A percentile compares a stretch with the other conserved stretches of the same genome.
Conservation (phyloP, 1,284 basidiomycete species). For the Ustilago trichophora region DNA sequence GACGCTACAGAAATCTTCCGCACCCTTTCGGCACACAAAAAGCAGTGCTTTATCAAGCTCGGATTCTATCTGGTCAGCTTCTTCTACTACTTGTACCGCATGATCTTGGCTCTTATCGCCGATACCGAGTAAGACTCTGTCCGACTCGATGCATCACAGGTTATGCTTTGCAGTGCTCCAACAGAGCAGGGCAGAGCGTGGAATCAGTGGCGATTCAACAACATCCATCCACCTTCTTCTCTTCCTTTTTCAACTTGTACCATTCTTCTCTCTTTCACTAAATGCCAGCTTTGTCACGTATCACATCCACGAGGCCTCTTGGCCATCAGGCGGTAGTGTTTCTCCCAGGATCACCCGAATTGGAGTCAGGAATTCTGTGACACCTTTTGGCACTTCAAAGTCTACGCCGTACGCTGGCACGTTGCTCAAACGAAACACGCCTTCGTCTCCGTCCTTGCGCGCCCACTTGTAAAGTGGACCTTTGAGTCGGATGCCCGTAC, state of each 20-base stretch:
- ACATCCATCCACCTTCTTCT: too few relatives aligned
- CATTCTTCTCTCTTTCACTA: background rate
- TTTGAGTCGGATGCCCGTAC: slow-evolving; percentile 66
- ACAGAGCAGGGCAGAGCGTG: too few relatives aligned
- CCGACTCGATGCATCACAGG: too few relatives aligned
- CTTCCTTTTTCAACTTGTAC: background rate
- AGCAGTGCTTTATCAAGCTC: slow-evolving; percentile 75
- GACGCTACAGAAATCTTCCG: slow-evolving; percentile 99
- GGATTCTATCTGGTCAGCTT: slow-evolving; percentile 65
- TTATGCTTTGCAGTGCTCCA: too few relatives aligned
- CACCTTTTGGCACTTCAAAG: too few relatives aligned
- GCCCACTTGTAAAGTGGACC: slow-evolving; percentile 70
- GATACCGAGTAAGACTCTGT: slow-evolving; percentile 49
- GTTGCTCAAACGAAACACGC: slow-evolving; percentile 78
- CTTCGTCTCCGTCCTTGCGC: slow-evolving; percentile 74
- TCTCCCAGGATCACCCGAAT: too few relatives aligned
- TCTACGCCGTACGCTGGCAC: slow-evolving; percentile 77
- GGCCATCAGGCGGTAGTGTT: too few relatives aligned
- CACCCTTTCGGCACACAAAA: slow-evolving; percentile 91
- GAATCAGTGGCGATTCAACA: too few relatives aligned
- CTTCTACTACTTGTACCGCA: slow-evolving; percentile 66
- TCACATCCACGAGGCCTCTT: too few relatives aligned
- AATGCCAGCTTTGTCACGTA: background rate
- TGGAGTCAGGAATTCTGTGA: too few relatives aligned
- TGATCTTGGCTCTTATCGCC: slow-evolving; percentile 54